Evolutionary conservation across 1,139 yeast genomes (phyloP).

Genomic region (Yamadazyma sp.): DNA sequence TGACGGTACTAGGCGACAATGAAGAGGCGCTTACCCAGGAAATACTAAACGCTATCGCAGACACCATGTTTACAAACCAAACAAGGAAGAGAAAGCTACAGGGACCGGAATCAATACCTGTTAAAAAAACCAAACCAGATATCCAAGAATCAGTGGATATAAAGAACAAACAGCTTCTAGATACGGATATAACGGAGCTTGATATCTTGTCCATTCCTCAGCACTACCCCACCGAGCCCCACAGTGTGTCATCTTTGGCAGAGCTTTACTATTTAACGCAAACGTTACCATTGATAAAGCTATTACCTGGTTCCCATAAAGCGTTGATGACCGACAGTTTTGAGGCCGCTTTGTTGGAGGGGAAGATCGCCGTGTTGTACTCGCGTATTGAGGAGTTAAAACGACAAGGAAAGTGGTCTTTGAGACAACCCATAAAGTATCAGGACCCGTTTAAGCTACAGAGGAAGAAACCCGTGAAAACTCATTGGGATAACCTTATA

Average conservation of each 20-base stretch:
- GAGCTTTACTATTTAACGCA: conserved; percentile 87
- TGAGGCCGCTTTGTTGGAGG: conserved; percentile 86
- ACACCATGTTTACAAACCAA: conserved; percentile 7
- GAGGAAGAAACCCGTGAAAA: conserved; percentile 25
- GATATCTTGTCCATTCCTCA: conserved; percentile 45
- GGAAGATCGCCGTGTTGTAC: conserved; percentile 87
- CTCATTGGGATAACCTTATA: conserved; percentile 75
- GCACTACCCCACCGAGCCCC: conserved; percentile 43
- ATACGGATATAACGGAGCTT: conserved; percentile 29
- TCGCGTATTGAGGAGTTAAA: conserved; percentile 91
- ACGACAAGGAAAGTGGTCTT: conserved; percentile 85
- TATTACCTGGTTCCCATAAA: conserved; percentile 84
- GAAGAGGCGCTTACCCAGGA: conserved; percentile 6
- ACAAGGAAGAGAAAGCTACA: conserved; percentile 6
- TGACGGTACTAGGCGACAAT: conserved; percentile 11
- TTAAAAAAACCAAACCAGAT: conserved; percentile 12
- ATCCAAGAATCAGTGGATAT: conserved; percentile 17
- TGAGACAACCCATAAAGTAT: conserved; percentile 76
- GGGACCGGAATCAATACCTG: not conserved
- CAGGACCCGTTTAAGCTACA: conserved; percentile 59
- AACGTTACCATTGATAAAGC: conserved; percentile 77
- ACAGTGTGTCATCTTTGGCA: conserved; percentile 64
- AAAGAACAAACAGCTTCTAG: conserved; percentile 24
- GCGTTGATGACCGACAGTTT: conserved; percentile 80
- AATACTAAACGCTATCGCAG: conserved; percentile 7